Conservation (phyloP, 768 basidiomycete genomes). For the Mycena rebaudengoi region DNA sequence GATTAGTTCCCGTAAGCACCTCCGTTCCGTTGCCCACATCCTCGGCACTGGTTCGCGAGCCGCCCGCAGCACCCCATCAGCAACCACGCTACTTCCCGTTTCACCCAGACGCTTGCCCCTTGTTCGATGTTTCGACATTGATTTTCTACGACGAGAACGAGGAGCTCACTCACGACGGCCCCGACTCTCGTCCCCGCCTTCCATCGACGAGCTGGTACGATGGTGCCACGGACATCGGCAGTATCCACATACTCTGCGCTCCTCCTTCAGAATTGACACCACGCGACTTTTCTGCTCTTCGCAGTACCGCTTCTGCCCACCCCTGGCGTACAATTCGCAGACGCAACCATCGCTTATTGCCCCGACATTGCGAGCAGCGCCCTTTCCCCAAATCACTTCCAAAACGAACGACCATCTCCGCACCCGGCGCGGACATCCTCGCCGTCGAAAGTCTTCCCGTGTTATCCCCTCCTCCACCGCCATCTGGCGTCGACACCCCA, state of each 20-base stretch:
- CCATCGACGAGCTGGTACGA: too few relatives aligned
- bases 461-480: too few relatives aligned
- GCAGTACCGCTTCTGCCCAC: neutral
- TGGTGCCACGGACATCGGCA: too few relatives aligned
- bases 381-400: neutral
- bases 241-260: too few relatives aligned
- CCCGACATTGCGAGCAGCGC: neutral
- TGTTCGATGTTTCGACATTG: neutral
- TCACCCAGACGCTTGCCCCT: neutral
- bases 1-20: neutral
- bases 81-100: too few relatives aligned
- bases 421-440: too few relatives aligned
- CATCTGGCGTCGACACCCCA: too few relatives aligned
- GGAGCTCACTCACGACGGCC: neutral
- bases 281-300: neutral
- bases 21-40: neutral
- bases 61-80: neutral
- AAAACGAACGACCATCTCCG: neutral
- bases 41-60: neutral
- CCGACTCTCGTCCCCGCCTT: neutral
- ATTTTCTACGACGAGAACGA: neutral
- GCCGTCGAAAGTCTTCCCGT: too few relatives aligned
- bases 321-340: neutral
- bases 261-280: neutral
- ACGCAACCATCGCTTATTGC: neutral